phyloP scores from a whole-genome alignment of 176 grass and related monocot species.

The Ensete glaucum region DNA sequence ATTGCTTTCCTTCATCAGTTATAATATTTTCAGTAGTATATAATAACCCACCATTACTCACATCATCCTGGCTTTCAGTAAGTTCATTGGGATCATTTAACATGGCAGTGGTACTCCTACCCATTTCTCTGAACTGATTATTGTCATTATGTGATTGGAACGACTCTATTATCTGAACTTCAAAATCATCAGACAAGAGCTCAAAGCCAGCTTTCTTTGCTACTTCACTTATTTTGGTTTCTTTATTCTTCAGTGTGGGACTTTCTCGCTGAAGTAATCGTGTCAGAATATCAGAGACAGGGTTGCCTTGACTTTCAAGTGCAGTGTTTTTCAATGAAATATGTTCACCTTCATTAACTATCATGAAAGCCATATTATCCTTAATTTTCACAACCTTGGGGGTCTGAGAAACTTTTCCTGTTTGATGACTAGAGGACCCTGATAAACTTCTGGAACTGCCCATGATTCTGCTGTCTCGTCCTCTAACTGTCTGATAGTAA shows the following conservation, averaged over 20 bases:
- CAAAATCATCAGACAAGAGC: constrained; percentile 55
- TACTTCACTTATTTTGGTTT: constrained; percentile 59
- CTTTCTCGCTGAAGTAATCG: constrained; percentile 61
- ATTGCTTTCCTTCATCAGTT: constrained; percentile 27
- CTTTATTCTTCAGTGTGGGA: constrained; percentile 36
- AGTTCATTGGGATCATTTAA: constrained; percentile 30
- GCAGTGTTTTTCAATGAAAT: constrained; percentile 39
- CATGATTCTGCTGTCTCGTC: constrained; percentile 22
- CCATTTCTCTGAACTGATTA: constrained; percentile 18
- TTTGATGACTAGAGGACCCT: constrained; percentile 19
- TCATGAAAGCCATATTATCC: constrained; percentile 73
- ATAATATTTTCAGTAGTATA: constrained; percentile 19
- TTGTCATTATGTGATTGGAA: constrained; percentile 23
- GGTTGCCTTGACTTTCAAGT: constrained; percentile 23
- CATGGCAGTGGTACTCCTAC: constrained; percentile 21
- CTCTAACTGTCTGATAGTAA: constrained; percentile 23
- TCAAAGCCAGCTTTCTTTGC: constrained; percentile 66
- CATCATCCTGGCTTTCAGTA: constrained; percentile 20
- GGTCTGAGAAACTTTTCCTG: constrained; percentile 38
- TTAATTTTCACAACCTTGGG: constrained; percentile 50
- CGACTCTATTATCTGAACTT: constrained; percentile 36
- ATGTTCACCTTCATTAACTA: constrained; percentile 57
- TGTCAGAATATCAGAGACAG: constrained; percentile 59
- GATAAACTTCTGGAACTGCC: constrained; percentile 28
- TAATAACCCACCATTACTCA: constrained; percentile 23